phyloP scores from a whole-genome alignment of 192 early-diverging fungal genomes.

The Backusella mclennaniae region DNA sequence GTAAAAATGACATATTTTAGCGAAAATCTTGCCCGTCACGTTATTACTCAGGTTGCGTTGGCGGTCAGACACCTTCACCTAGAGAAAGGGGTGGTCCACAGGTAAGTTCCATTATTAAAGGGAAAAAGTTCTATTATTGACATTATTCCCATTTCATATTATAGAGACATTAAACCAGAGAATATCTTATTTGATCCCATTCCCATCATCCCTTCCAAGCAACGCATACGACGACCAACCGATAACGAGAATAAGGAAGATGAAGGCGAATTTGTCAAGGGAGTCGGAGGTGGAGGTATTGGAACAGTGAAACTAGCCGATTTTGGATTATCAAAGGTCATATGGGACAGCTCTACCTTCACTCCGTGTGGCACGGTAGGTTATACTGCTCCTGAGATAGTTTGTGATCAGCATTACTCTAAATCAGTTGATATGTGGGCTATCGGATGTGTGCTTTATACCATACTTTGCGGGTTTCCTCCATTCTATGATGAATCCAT shows the following conservation, averaged over 20 bases:
- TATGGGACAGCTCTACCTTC: conserved; percentile 77
- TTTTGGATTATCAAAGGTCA: conserved; percentile 87
- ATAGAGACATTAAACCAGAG: conserved; percentile 90
- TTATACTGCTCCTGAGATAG: conserved; percentile 92
- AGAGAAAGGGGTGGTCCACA: conserved; percentile 73
- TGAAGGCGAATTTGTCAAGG: conserved; percentile 70
- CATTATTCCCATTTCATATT: background rate
- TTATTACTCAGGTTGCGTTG: conserved; percentile 83
- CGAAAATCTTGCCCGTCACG: conserved; percentile 74
- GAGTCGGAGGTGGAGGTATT: conserved; percentile 80
- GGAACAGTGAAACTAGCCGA: conserved; percentile 85
- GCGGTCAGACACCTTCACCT: conserved; percentile 84
- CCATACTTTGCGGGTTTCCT: conserved; percentile 77
- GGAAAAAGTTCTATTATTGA: background rate
- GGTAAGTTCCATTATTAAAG: conserved; percentile 22
- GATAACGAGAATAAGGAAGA: conserved; percentile 69
- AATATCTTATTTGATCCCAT: conserved; percentile 81
- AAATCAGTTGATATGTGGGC: conserved; percentile 89
- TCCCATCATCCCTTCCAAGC: conserved; percentile 56
- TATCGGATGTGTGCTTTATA: conserved; percentile 83
- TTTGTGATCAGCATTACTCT: conserved; percentile 75
- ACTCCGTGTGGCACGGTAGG: conserved; percentile 93
- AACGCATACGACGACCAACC: background rate
- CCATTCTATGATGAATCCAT: conserved; percentile 85
- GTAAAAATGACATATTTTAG: conserved; percentile 80